Evolutionary conservation across 2,329 filamentous ascomycete genomes (phyloP).

Genomic region (Pseudodiploospora longispora): DNA sequence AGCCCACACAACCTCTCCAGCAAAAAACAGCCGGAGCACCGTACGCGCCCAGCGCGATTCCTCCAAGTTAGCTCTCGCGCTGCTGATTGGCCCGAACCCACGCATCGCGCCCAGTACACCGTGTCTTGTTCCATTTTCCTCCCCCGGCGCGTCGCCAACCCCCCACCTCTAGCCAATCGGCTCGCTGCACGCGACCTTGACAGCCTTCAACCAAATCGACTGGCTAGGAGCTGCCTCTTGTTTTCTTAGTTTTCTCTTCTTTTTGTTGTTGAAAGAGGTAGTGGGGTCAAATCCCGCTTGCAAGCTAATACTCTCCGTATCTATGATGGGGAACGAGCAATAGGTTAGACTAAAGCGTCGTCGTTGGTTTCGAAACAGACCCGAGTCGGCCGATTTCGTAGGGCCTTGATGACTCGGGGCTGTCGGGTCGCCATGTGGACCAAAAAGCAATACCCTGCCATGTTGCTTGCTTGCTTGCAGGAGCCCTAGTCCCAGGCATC

Average conservation of each 20-base stretch:
- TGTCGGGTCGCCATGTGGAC: no score
- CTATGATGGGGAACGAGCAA: no score
- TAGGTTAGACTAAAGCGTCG: no score
- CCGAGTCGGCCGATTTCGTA: no score
- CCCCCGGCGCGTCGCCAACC: constrained; percentile 4
- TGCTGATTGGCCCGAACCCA: constrained; percentile 2
- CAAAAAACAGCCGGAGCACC: constrained; percentile 2
- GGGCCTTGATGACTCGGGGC: no score
- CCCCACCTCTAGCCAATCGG: constrained; percentile 4
- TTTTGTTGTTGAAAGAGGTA: not conserved
- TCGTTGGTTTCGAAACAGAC: constrained; percentile 1
- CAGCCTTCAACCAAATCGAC: not conserved
- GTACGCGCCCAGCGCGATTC: no score
- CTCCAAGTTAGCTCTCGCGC: not conserved
- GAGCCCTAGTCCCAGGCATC: no score
- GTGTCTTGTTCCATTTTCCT: constrained; percentile 1
- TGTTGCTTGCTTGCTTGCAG: no score
- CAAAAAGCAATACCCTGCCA: no score
- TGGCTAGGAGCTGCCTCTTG: not conserved
- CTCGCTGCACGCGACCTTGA: constrained; percentile 1
- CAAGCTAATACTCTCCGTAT: no score
- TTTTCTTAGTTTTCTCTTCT: not conserved
- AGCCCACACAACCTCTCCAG: not conserved
- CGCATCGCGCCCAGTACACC: not conserved
- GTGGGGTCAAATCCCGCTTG: no score